phyloP scores from a whole-genome alignment of 441 rosid genomes.

The Populus trichocarpa region DNA sequence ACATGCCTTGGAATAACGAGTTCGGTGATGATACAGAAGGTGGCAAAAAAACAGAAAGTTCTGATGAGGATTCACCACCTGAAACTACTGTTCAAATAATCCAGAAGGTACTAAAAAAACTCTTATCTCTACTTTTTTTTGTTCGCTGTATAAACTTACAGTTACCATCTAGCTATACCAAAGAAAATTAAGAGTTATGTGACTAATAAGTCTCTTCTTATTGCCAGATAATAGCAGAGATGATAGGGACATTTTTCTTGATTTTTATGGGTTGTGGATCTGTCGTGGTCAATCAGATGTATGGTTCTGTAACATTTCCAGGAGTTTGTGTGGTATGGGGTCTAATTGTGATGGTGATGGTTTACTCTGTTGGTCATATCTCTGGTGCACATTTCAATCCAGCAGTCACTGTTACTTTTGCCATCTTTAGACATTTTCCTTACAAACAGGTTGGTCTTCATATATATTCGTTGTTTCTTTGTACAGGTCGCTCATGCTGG shows the following conservation, averaged over 20 bases:
- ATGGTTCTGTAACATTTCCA: constrained; percentile 59
- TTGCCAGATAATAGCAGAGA: constrained; percentile 61
- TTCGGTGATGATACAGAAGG: neutral
- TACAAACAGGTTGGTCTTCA: constrained; percentile 28
- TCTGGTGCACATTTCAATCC: constrained; percentile 91
- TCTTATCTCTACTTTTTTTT: no score
- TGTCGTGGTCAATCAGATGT: constrained; percentile 57
- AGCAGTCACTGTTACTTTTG: constrained; percentile 59
- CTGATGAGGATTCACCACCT: constrained; percentile 10
- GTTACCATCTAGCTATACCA: neutral
- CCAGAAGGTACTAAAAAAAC: constrained; percentile 27
- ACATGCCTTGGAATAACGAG: neutral
- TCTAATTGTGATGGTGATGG: constrained; percentile 73
- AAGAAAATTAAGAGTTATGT: no score
- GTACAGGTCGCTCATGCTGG: no score
- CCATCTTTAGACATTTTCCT: constrained; percentile 49
- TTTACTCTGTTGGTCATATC: constrained; percentile 64
- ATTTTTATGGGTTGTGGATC: constrained; percentile 68
- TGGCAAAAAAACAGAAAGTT: neutral
- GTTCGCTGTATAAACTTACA: neutral
- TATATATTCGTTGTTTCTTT: no score
- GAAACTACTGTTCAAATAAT: constrained; percentile 17
- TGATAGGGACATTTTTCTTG: constrained; percentile 64
- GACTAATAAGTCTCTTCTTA: no score
- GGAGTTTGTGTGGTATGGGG: constrained; percentile 82